Base-by-base conservation (phyloP, 2,329 filamentous ascomycete species). In the Colletotrichum somersetense region DNA sequence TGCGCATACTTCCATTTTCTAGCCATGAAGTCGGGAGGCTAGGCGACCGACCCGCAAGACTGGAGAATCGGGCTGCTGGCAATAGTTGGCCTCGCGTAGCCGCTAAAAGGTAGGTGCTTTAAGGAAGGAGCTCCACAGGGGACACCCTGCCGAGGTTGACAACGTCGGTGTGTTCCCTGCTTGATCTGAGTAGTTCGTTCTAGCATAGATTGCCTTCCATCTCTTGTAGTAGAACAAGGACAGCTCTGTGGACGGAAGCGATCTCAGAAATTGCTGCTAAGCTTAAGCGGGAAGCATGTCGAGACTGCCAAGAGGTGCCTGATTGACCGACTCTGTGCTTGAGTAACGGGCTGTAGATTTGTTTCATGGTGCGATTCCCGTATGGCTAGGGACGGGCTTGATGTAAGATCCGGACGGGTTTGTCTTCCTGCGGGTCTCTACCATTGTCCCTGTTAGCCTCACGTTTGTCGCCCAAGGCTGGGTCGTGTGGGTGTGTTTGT, bases 141-240 rank as follows among this genome's bases (percentile, higher is more conserved):
- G 23, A 30, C 26, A 50, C 23, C 62, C 57, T 44, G 33, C 23
- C 44, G 50, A 56, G 42, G 44, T 57, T 53, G 52, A 53, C 58
- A 11, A 62, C 57, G 64, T 62, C 52, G 65, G 35, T 35, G 42
- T 42, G 57, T 38, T 52, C 57, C 50, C 52, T 71, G 68, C 35
- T 61, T 50, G 57, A 50, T 33, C 50, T 10, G 68, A 67, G 52
- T 53, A 59, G 69, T 59, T 63, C 65, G 33, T 53, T 63, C 65
- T 52, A 58, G 65, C 69, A 63, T 11, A 38, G 35, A 38, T 57
- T 48, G 30, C 40, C 38, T 46, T 59, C 50, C 53, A 53, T 44
- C 23, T 38, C 46, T 65, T 40, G 55, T 53, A 63, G 44, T 40
- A 72, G 65, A 71, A 71, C 65, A 68, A 65, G 65, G 69, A 63